Evolutionary conservation across 176 grass and related monocot species (phyloP).

Genomic region (maize (Zea mays)): Zm-B73-REFERENCE-NAM-5.0 NC_050097.1:221290001-221290500

Average conservation of each 20-base stretch:
- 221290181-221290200: slow-evolving; percentile 84
- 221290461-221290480: neutral
- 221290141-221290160: slow-evolving; percentile 71
- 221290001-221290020: neutral
- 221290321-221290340: neutral
- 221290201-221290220: slow-evolving; percentile 87
- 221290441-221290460: neutral
- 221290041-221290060: neutral
- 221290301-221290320: slow-evolving; percentile 4
- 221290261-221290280: neutral
- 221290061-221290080: neutral
- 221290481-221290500: neutral
- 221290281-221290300: neutral
- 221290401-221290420: neutral
- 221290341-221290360: neutral
- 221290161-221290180: slow-evolving; percentile 68
- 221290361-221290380: neutral
- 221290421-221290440: neutral
- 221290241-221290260: neutral
- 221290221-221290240: slow-evolving; percentile 75
- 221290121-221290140: slow-evolving; percentile 75
- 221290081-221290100: slow-evolving; percentile 18
- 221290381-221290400: neutral
- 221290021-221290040: neutral
- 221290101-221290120: slow-evolving; percentile 77